Base-by-base conservation (phyloP, 208 protist species). In the Crithidia brevicula region DNA sequence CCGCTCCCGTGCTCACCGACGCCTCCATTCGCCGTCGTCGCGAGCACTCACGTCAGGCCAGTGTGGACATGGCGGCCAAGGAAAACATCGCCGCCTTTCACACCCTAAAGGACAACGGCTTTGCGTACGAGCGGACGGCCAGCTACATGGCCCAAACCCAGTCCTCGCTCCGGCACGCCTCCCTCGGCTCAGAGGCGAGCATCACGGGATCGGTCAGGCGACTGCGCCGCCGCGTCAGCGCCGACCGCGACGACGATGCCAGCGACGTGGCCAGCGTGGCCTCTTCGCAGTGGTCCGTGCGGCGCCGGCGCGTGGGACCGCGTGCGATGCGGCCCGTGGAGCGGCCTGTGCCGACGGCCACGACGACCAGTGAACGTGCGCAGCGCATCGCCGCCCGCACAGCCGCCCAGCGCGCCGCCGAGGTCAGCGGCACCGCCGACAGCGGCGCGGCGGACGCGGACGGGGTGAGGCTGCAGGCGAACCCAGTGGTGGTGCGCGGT, bases 111-210 rank as follows among this genome's bases (percentile, higher is more conserved):
- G 45, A 16, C n/a, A 22, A 40, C 5, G 46, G 33, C 30, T n/a
- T n/a, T n/a, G 42, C 27, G 18, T 54, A 53, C 34, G 53, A 59
- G 46, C 33, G 45, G 16, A 30, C 52, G 25, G 47, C 54, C 9
- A 72, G 57, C 9, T 63, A 72, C 45, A 54, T 54, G 66, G 51
- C 66, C 15, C 47, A 54, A 53, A 57, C 56, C 34, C 13, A 46
- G 61, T 63, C 54, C n/a, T 76, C 70, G 1, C 15, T 53, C 30
- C 70, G 38, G 23, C 53, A 50, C 45, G 45, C 70, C 11, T 54
- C 47, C 16, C 9, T 65, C 33, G n/a, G 59, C 4, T 43, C 56
- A 15, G 59, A 62, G 51, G 30, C 61, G 13, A 46, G 42, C 53
- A 62, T 53, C 10, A 28, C 40, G 3, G 27, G 13, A 20, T 51